These are phyloP conservation scores for Gossypium arboreum DNA, from an alignment of 345 rosid species.

Conservation along the genomic window DNA sequence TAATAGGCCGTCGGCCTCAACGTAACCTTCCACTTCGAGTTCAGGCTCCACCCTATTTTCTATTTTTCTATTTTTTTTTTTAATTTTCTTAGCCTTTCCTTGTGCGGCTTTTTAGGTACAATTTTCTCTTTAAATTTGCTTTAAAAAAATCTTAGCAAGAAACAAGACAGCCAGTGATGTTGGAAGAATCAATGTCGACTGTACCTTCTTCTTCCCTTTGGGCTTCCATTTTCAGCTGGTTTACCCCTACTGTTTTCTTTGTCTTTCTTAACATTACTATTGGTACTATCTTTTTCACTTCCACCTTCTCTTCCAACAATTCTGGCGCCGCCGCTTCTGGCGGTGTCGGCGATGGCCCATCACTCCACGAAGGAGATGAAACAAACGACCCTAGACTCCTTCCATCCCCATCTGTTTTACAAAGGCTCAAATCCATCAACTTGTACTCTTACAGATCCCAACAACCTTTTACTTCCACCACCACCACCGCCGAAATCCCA, in stretches of 20 bases:
- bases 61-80: too few species aligned
- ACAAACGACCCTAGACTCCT: constrained; percentile 27
- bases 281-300: constrained; percentile 23
- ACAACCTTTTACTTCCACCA: constrained; percentile 32
- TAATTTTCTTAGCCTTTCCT: background rate
- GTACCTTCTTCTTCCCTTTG: constrained; percentile 1
- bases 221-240: constrained; percentile 19
- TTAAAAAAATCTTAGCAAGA: background rate
- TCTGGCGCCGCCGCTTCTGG: background rate
- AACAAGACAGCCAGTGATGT: background rate
- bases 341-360: constrained; percentile 2
- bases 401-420: constrained; percentile 67
- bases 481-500: constrained; percentile 24
- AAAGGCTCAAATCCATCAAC: constrained; percentile 63
- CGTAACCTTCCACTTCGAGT: background rate
- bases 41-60: too few species aligned
- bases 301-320: constrained; percentile 40
- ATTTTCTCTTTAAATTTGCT: background rate
- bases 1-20: background rate
- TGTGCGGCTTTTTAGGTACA: background rate
- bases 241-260: constrained; percentile 11
- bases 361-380: constrained; percentile 7
- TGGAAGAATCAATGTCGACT: constrained; percentile 18
- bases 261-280: constrained; percentile 13
- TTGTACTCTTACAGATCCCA: constrained; percentile 38